A percentile compares a stretch with the other conserved stretches of the same genome.
Conservation (phyloP, 176 grass and related monocot genomes). For the Pontederia paniculata region DNA sequence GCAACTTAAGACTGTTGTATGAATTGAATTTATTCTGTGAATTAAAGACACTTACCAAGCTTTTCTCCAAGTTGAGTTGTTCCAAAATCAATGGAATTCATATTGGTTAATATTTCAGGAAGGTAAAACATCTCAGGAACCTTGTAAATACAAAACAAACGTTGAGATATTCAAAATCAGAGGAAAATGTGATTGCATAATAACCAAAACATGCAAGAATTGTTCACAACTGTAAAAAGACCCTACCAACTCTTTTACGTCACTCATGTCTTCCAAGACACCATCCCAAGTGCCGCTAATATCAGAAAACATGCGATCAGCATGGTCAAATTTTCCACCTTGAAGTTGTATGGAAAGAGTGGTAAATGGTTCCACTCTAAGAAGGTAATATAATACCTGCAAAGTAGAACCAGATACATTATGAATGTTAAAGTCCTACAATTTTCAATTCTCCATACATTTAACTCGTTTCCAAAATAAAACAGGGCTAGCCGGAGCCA, state of each 20-base stretch:
- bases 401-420: constrained; percentile 28
- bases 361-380: constrained; percentile 96
- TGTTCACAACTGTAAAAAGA: constrained; percentile 17
- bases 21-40: neutral
- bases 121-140: constrained; percentile 99
- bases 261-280: constrained; percentile 97
- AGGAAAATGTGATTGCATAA: constrained; percentile 3
- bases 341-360: constrained; percentile 93
- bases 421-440: constrained; percentile 3
- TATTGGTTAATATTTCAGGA: constrained; percentile 64
- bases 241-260: constrained; percentile 97
- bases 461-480: neutral
- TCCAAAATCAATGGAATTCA: constrained; percentile 79
- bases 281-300: constrained; percentile 88
- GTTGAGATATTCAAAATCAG: constrained; percentile 14
- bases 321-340: constrained; percentile 99
- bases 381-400: constrained; percentile 97
- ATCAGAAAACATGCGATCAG: constrained; percentile 96
- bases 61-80: constrained; percentile 74
- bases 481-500: no score
- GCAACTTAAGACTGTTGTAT: constrained; percentile 17
- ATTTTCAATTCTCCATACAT: neutral
- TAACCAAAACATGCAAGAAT: neutral
- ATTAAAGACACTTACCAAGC: constrained; percentile 31
- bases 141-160: constrained; percentile 33